Conservation (phyloP, 495 filamentous ascomycete species). For the Chaetomium fimeti region DNA sequence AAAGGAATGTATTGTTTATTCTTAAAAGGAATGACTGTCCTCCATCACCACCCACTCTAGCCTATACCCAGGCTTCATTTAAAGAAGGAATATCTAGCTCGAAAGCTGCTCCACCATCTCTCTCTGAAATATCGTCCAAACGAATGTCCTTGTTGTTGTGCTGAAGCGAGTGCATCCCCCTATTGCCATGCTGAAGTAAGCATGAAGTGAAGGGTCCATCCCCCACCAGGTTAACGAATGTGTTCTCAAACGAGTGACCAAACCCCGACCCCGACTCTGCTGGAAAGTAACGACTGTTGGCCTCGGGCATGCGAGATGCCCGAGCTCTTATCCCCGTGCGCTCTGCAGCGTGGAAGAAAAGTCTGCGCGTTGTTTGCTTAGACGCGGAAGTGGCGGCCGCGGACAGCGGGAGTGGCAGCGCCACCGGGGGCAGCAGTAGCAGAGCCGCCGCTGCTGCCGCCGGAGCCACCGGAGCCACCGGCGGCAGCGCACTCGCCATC, state of each 20-base stretch:
- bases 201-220: too few relatives aligned
- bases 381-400: constrained; percentile 12
- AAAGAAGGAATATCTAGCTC: constrained; percentile 18
- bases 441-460: not conserved
- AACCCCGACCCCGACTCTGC: constrained; percentile 1
- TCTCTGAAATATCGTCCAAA: constrained; percentile 2
- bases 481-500: constrained; percentile 25
- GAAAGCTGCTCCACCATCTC: constrained; percentile 9
- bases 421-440: constrained; percentile 8
- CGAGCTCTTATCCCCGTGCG: not conserved
- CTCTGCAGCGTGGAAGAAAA: not conserved
- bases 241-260: constrained; percentile 10
- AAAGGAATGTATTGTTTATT: constrained; percentile 11
- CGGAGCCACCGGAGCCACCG: not conserved
- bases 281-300: not conserved
- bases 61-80: not conserved
- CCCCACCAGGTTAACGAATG: too few relatives aligned
- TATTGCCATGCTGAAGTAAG: not conserved
- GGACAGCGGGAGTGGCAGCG: constrained; percentile 13
- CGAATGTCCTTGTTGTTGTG: constrained; percentile 11
- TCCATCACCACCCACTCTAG: constrained; percentile 19
- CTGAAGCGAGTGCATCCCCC: not conserved
- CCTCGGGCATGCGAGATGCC: not conserved
- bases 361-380: constrained; percentile 11
- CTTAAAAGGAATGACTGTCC: constrained; percentile 22